phyloP scores from a whole-genome alignment of 2,329 filamentous ascomycete genomes.

The Pseudogymnoascus sp. region DNA sequence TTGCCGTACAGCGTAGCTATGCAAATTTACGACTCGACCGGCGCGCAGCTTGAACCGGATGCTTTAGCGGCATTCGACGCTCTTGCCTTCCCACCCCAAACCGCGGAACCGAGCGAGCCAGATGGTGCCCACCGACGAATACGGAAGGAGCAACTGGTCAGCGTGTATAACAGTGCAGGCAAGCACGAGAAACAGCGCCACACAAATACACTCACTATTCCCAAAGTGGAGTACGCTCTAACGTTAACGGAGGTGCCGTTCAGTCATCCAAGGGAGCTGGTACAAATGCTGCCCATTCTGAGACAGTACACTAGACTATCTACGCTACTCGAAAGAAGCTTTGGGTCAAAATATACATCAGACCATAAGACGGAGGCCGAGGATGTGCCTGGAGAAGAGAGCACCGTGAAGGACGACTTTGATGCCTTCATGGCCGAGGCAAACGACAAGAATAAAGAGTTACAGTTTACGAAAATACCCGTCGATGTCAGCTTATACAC shows the following conservation, averaged over 20 bases:
- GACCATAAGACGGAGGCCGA: neutral
- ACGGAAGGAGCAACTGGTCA: neutral
- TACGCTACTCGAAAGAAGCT: conserved; percentile 54
- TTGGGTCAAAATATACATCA: conserved; percentile 30
- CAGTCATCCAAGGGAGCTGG: conserved; percentile 67
- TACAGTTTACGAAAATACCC: conserved; percentile 8
- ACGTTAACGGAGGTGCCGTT: conserved; percentile 63
- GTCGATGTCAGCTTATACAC: conserved; percentile 25
- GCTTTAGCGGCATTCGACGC: conserved; percentile 37
- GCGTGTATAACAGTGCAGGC: neutral
- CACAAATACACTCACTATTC: conserved; percentile 57
- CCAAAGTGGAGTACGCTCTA: conserved; percentile 65
- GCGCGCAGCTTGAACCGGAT: conserved; percentile 48
- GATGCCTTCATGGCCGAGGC: conserved; percentile 21
- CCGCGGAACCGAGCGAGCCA: conserved; percentile 17
- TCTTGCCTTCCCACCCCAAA: conserved; percentile 44
- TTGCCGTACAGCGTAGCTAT: conserved; percentile 58
- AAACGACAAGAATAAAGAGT: neutral
- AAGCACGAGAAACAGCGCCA: conserved; percentile 22
- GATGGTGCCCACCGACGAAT: neutral
- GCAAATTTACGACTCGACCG: conserved; percentile 52
- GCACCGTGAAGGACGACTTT: conserved; percentile 23
- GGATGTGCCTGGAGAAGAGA: conserved; percentile 10
- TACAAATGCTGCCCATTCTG: conserved; percentile 64
- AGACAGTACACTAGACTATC: conserved; percentile 69